Evolutionary conservation across 495 filamentous ascomycete species (phyloP).

Genomic region (Glonium stellatum): DNA sequence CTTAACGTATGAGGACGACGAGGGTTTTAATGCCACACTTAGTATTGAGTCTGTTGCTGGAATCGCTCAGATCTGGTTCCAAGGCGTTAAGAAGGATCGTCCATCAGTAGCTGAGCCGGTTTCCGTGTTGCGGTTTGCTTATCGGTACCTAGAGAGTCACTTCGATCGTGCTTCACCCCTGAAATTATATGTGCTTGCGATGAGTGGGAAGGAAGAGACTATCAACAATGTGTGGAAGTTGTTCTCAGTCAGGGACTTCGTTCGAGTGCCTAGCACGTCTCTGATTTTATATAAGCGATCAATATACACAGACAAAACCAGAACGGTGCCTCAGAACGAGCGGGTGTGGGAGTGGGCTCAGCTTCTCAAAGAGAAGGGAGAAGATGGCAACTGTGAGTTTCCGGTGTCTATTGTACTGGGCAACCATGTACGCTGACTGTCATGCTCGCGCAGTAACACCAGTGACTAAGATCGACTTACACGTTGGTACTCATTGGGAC

Average conservation of each 20-base stretch:
- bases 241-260: slow-evolving; percentile 23
- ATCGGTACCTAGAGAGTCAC: slow-evolving; percentile 13
- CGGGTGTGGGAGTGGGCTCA: slow-evolving; percentile 22
- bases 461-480: slow-evolving; percentile 35
- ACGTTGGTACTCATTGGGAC: slow-evolving; percentile 37
- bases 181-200: slow-evolving; percentile 19
- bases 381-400: slow-evolving; percentile 19
- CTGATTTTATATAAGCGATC: slow-evolving; percentile 16
- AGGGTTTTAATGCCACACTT: slow-evolving; percentile 9
- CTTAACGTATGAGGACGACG: slow-evolving; percentile 9
- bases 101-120: slow-evolving; percentile 13
- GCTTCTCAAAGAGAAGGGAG: slow-evolving; percentile 31
- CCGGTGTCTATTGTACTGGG: background rate
- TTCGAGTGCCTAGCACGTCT: slow-evolving; percentile 13
- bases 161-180: slow-evolving; percentile 22
- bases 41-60: slow-evolving; percentile 5
- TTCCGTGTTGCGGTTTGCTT: slow-evolving; percentile 5
- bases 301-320: slow-evolving; percentile 13
- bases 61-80: slow-evolving; percentile 13
- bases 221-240: slow-evolving; percentile 29
- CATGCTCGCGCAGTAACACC: slow-evolving; percentile 18
- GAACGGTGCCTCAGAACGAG: slow-evolving; percentile 23
- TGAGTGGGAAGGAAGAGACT: slow-evolving; percentile 17
- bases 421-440: too few relatives aligned
- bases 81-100: slow-evolving; percentile 1